These are phyloP conservation scores for Trametes polyzona DNA, from an alignment of 1,284 basidiomycete species.

Conservation along the genomic window DNA sequence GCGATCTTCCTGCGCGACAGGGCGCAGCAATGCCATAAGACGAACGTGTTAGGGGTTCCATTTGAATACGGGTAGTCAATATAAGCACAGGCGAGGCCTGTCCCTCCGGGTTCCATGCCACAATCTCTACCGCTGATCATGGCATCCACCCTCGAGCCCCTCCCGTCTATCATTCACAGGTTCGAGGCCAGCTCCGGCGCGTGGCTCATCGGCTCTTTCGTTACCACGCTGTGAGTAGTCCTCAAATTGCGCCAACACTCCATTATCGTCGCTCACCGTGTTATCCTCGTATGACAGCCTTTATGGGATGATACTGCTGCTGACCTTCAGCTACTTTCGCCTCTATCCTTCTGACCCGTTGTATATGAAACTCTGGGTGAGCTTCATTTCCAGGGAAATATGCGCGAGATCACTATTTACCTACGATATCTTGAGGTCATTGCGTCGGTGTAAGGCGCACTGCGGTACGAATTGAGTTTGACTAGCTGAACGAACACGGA, in stretches of 20 bases:
- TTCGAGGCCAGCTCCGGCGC: slow-evolving; percentile 7
- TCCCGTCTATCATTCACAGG: background rate
- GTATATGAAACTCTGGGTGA: slow-evolving; percentile 4
- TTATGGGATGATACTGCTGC: slow-evolving; percentile 3
- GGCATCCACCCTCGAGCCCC: background rate
- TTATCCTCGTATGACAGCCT: background rate
- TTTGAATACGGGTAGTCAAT: too few relatives aligned
- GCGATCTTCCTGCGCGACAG: too few relatives aligned
- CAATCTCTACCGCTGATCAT: background rate
- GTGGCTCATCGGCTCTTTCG: slow-evolving; percentile 8
- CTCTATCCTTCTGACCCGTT: background rate
- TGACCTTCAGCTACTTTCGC: slow-evolving; percentile 7
- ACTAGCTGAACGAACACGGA: background rate
- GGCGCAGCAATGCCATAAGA: too few relatives aligned
- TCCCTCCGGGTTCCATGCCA: background rate
- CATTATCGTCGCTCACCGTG: background rate
- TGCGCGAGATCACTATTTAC: background rate
- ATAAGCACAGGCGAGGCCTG: too few relatives aligned
- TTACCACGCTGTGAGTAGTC: slow-evolving; percentile 1
- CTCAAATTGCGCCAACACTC: too few relatives aligned
- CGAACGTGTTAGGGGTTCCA: too few relatives aligned
- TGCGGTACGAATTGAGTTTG: too few relatives aligned
- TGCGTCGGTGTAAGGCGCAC: background rate
- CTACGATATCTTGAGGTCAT: background rate
- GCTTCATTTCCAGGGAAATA: background rate